phyloP scores from a whole-genome alignment of 495 filamentous ascomycete species.

The Hyaloscypha hepaticicola region DNA sequence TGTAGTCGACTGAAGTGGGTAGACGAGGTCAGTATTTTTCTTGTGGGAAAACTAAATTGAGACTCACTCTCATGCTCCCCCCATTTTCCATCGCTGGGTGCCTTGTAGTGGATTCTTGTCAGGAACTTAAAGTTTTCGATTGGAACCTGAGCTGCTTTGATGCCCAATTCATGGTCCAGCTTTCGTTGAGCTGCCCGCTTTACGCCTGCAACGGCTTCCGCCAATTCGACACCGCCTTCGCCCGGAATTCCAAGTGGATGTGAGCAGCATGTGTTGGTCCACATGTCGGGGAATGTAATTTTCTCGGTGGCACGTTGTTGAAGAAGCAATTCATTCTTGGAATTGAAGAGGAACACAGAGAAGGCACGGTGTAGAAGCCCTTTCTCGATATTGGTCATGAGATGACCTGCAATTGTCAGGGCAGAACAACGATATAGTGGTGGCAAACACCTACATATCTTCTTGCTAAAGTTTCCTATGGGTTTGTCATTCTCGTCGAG shows the following conservation, averaged over 20 bases:
- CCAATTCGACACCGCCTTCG: conserved; percentile 84
- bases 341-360: conserved; percentile 95
- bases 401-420: conserved; percentile 63
- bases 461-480: conserved; percentile 97
- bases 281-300: conserved; percentile 99
- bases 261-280: conserved; percentile 99
- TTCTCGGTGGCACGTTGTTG: conserved; percentile 96
- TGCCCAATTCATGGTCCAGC: conserved; percentile 90
- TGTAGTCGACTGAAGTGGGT: conserved; percentile 80
- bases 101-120: conserved; percentile 97
- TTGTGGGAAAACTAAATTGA: not conserved
- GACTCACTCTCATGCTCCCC: conserved; percentile 95
- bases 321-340: conserved; percentile 82
- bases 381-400: conserved; percentile 97
- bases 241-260: conserved; percentile 89
- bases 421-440: conserved; percentile 1
- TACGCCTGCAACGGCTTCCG: conserved; percentile 77
- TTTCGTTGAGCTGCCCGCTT: conserved; percentile 91
- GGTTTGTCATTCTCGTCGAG: conserved; percentile 87
- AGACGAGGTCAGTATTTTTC: conserved; percentile 11
- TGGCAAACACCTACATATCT: conserved; percentile 67
- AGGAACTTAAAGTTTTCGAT: conserved; percentile 89
- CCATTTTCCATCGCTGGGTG: conserved; percentile 96
- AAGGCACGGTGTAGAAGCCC: conserved; percentile 97
- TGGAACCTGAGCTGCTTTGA: conserved; percentile 87